Evolutionary conservation across 345 rosid species (phyloP), one percentile per base, ranked within the genome.

Genomic region (Anacardium occidentale): DNA sequence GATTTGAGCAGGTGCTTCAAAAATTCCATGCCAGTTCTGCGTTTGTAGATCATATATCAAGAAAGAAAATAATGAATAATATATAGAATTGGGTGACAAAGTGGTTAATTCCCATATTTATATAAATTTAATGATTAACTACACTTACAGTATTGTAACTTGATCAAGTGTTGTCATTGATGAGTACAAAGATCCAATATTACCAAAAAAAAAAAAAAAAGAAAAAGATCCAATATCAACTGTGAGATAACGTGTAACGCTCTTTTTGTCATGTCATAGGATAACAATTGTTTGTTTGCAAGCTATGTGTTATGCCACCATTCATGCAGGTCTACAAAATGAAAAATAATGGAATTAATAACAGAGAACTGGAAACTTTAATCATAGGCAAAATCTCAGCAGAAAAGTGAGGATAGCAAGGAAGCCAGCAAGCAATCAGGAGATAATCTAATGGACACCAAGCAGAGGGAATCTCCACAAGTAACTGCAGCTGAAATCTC

Each of bases 1-100:
- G 73, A 42, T 69, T 29, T 70, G 60, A 32, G 50, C 20, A 11
- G 8, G 42, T 45, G 13, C 37, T 48, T 48, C 7, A 7, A 24
- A 15, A 0, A 37, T 5, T 45, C 66, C 32, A 25, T 59, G 63
- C 57, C 26, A 70, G 56, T 45, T 58, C 56, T 70, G 74, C 57
- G 12, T 59, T 45, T n/a, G 26, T 13, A 13, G 11, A 59, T 26
- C 21, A 48, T 22, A 59, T 25, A 11, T 1, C 22, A 13, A 45
- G 51, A 22, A 54, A 37, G 32, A 29, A 29, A 5, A 15, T 22
- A 56, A 3, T 12, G 5, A 66, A n/a, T 22, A 37, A 18, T 0
- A 55, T 68, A 3, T 13, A 58, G 2, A 42, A 24, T 44, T 25
- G 53, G 53, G 56, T 45, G 55, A 58, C 44, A 7, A 12, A 58